Percentiles rank a stretch among this genome's conserved stretches.
Evolutionary conservation across 192 early-diverging fungal species (phyloP).

Genomic region (Coemansia pectinata): DNA sequence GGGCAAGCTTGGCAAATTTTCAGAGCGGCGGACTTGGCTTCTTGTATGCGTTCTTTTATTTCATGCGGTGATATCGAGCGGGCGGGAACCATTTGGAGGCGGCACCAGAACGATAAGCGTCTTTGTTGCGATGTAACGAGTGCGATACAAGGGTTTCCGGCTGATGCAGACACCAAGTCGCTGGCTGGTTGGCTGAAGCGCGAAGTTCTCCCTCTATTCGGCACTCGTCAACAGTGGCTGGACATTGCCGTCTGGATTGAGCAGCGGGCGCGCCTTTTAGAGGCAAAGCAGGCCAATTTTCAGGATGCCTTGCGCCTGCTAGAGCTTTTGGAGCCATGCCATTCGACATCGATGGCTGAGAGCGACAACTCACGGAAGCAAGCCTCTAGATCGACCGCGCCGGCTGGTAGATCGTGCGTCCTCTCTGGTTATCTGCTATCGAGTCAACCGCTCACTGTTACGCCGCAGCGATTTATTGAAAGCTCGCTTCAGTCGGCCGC

Average conservation of each 20-base stretch:
- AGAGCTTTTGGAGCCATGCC: conserved; percentile 37
- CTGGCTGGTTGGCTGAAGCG: conserved; percentile 53
- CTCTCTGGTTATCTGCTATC: neutral
- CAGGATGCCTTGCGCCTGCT: conserved; percentile 54
- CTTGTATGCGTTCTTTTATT: conserved; percentile 38
- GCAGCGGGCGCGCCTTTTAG: conserved; percentile 56
- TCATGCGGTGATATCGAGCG: conserved; percentile 49
- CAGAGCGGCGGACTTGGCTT: conserved; percentile 47
- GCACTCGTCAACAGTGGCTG: conserved; percentile 19
- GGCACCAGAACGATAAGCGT: conserved; percentile 50
- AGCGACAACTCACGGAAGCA: too few relatives aligned
- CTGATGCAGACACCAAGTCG: conserved; percentile 13
- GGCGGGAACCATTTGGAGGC: conserved; percentile 56
- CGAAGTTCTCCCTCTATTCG: conserved; percentile 58
- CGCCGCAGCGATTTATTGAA: conserved; percentile 38
- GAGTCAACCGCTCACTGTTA: conserved; percentile 11
- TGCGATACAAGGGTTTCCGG: conserved; percentile 55
- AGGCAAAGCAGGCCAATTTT: conserved; percentile 38
- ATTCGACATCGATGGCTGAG: neutral
- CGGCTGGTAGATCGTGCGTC: neutral
- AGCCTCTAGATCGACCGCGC: too few relatives aligned
- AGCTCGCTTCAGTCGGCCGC: conserved; percentile 7
- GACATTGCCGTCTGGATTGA: conserved; percentile 58
- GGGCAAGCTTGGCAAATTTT: conserved; percentile 56
- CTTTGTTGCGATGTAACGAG: conserved; percentile 46